phyloP scores from a whole-genome alignment of 1,139 yeast species.

The Saccharomycopsis hybrid region DNA sequence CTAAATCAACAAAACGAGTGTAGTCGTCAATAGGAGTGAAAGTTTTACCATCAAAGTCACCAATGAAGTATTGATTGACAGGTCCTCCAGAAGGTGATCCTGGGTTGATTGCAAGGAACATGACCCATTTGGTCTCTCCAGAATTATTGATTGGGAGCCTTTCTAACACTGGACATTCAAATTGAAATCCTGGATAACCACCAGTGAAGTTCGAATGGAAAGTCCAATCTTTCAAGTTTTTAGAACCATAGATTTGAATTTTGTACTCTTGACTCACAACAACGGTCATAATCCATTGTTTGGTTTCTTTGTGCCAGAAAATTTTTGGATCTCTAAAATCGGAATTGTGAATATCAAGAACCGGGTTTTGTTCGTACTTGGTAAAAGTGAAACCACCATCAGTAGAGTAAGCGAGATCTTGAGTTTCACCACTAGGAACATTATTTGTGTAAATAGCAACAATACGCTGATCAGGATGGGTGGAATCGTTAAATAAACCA shows the following conservation, averaged over 20 bases:
- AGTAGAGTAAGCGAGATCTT: slow-evolving; percentile 30
- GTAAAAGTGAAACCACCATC: slow-evolving; percentile 34
- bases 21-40: slow-evolving; percentile 29
- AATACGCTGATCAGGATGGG: slow-evolving; percentile 29
- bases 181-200: slow-evolving; percentile 33
- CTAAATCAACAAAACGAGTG: slow-evolving; percentile 29
- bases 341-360: slow-evolving; percentile 28
- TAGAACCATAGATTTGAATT: slow-evolving; percentile 31
- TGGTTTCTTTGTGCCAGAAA: slow-evolving; percentile 31
- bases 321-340: slow-evolving; percentile 38
- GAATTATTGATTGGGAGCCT: slow-evolving; percentile 24
- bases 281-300: slow-evolving; percentile 34
- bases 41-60: slow-evolving; percentile 33
- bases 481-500: slow-evolving; percentile 29
- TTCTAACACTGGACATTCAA: slow-evolving; percentile 34
- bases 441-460: slow-evolving; percentile 34
- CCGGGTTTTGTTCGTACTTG: slow-evolving; percentile 30
- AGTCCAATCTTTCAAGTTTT: slow-evolving; percentile 30
- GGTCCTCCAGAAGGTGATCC: slow-evolving; percentile 36
- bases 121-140: slow-evolving; percentile 27
- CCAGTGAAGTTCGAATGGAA: slow-evolving; percentile 29
- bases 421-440: slow-evolving; percentile 27
- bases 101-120: slow-evolving; percentile 33
- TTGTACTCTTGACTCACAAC: slow-evolving; percentile 32
- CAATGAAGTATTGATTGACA: slow-evolving; percentile 33